Evolutionary conservation across 1,284 basidiomycete species (phyloP), one percentile per base, ranked within the genome.

Genomic region (Moesziomyces globuligerus): DNA sequence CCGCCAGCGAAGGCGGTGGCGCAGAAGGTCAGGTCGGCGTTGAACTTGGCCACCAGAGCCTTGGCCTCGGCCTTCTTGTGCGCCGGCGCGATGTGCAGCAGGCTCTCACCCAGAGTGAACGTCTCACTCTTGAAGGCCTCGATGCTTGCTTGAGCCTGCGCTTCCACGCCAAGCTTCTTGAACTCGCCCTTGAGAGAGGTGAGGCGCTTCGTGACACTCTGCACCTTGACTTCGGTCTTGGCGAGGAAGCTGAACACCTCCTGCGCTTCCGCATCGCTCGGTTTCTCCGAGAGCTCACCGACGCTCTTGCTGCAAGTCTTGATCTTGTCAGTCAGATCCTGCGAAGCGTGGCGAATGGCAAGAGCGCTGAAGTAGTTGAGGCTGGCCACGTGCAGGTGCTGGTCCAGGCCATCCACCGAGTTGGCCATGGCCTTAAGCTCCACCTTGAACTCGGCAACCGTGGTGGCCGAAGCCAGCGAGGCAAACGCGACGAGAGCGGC

Each of bases 191-290:
- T 54, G 47, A 54, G 48, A 11, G 13, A 15, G 38, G 42, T 39
- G 42, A 61, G 45, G 6, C 26, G n/a, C 26, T 37, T 17, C 11
- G 46, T 26, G 18, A 40, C 20, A 6, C 3, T 8, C 28, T 36
- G 37, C 13, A 54, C 58, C 28, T 42, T 54, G 37, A 23, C n/a
- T 34, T 61, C 58, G 11, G 58, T 61, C 20, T 45, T 36, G 32
- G 24, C 23, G 2, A 61, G 58, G 1, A 26, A 23, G 13, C 17
- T 24, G 32, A 61, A 32, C 15, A 61, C 41, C 25, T 41, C 21
- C 18, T 54, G 36, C 24, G 47, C 51, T 7, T 61, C 51, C 7
- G 25, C 37, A 13, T 61, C 51, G 11, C 24, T 42, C 7, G 48
- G 38, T 8, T 26, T 44, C 7, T 42, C 58, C 1, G 28, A 2